These are phyloP conservation scores for Xylaria grammica DNA, from an alignment of 495 filamentous ascomycete genomes.

Conservation along the genomic window DNA sequence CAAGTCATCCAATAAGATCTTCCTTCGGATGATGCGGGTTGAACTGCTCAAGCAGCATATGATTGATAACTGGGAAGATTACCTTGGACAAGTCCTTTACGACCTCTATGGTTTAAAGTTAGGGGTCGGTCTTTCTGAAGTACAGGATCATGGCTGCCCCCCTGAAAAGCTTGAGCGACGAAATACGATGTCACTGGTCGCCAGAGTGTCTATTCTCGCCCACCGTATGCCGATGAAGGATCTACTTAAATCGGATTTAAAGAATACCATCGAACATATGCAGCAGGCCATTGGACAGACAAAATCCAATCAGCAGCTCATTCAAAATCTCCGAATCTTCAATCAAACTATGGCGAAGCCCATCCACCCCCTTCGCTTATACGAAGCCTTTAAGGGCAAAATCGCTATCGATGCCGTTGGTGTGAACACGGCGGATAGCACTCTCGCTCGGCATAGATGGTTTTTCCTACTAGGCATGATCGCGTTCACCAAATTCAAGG, in stretches of 20 bases:
- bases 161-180: conserved; percentile 75
- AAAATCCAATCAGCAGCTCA: conserved; percentile 71
- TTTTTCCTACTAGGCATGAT: conserved; percentile 91
- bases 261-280: conserved; percentile 86
- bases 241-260: conserved; percentile 85
- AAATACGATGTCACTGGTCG: conserved; percentile 78
- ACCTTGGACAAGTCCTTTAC: conserved; percentile 85
- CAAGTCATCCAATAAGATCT: conserved; percentile 80
- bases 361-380: conserved; percentile 82
- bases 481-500: conserved; percentile 83
- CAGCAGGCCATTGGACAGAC: conserved; percentile 64
- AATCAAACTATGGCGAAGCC: conserved; percentile 77
- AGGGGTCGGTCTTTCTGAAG: conserved; percentile 66
- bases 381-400: conserved; percentile 75
- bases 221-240: conserved; percentile 89
- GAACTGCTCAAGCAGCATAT: conserved; percentile 71
- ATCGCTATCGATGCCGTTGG: conserved; percentile 63
- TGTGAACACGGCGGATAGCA: conserved; percentile 54
- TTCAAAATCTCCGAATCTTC: conserved; percentile 76
- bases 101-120: conserved; percentile 87
- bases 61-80: conserved; percentile 73
- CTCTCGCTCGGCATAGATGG: conserved; percentile 83
- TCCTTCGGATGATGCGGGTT: conserved; percentile 85
- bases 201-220: conserved; percentile 79
- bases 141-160: conserved; percentile 76